Evolutionary conservation across 495 filamentous ascomycete genomes (phyloP), one percentile per base, ranked within the genome.

Genomic region (Hypoxylon trugodes): DNA sequence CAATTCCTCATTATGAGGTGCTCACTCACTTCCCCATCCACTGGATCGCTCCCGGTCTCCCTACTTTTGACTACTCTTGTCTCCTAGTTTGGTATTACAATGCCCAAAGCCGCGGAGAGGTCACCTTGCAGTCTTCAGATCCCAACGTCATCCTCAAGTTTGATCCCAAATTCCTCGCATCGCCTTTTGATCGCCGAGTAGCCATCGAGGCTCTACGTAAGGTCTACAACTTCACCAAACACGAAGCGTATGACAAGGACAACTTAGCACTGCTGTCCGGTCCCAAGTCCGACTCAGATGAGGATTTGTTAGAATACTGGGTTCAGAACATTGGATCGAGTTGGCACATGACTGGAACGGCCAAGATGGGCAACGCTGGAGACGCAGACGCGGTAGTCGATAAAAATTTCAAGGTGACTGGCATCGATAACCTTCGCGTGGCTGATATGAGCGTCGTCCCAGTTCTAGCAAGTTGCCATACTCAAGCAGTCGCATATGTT

Each of bases 361-460:
- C 75, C 37, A 84, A 83, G 70, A 90, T 90, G 86, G 87, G 87
- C 0, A 76, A 67, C 36, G 5, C 42, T 1, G 79, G 73, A 0
- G 83, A 83, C 21, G 49, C 59, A 3, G 71, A 79, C 30, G 80
- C 80, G 4, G 84, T 79, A 4, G 84, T 90, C 16, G 85, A 89
- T 59, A 74, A 32, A 0, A 61, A 77, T 3, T 86, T 87, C 53
- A 73, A 76, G 26, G 79, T 90, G 0, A 68, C 76, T 7, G 87
- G 86, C 1, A 59, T 87, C n/a, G 70, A 84, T 35, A 74, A 74
- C 0, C 69, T 90, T 63, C 79, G 87, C 7, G 77, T 90, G 10
- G 85, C 80, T 3, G 87, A 90, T 76, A 81, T 86, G 73, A 87
- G 85, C 59, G 81, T 86, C 43, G 74, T 87, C 19, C 87, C 87